Base-by-base conservation (phyloP, 164 flowering plant genomes). In the Protea cynaroides region DNA sequence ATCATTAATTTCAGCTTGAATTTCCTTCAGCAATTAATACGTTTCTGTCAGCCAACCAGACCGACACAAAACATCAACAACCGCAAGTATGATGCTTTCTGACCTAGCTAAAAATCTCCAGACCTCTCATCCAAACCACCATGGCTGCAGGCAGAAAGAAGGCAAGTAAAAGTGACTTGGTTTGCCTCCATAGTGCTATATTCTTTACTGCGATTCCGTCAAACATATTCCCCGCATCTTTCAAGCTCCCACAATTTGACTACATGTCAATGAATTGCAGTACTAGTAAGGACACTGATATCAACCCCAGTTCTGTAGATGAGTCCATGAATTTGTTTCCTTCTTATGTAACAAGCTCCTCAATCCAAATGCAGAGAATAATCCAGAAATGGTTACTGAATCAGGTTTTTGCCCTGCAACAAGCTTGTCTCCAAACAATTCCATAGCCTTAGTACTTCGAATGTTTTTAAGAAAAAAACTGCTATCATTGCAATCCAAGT, bases 131-230 rank as follows among this genome's bases (percentile, higher is more conserved):
- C 81, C 61, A 77, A 66, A 21, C 90, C 88, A 36, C 85, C 76
- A 58, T 86, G 92, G 75, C 92, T 80, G 79, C 92, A 86, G 56
- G 90, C 84, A 50, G 87, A 80, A 65, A 85, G 88, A 59, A 83
- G 57, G 64, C 75, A 74, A 17, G 82, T 68, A 49, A 83, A 79
- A 17, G 93, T 89, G 29, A 83, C 80, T 61, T 82, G 74, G 74
- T 82, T 84, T 29, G 83, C 61, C 51, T 63, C 85, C 89, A 88
- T 4, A 77, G 61, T 0, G 88, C 81, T 19, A 65, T 69, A 44
- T 81, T 83, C 71, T 73, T 78, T 25, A 46, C 36, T 19, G 24
- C 54, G 62, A 63, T 60, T 62, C 43, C 65, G 21, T 84, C 74
- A 64, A 87, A 89, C 17, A 83, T 81, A 62, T 58, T 72, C 60